Base-by-base conservation (phyloP, 495 filamentous ascomycete genomes). In the Podospora anserina region DNA sequence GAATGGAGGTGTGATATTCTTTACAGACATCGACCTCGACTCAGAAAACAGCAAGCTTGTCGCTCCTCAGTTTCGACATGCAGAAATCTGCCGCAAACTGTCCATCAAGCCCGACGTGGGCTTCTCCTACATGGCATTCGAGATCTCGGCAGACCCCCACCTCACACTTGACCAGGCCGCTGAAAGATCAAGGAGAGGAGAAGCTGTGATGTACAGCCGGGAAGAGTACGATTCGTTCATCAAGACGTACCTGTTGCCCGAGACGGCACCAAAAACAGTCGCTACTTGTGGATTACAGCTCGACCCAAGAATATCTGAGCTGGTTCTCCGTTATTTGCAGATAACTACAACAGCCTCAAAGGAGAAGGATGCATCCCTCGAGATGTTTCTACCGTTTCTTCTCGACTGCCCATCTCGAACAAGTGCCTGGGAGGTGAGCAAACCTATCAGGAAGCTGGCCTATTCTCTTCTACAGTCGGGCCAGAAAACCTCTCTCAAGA, bases 351-450 rank as follows among this genome's bases (percentile, higher is more conserved):
- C 32, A 1, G 19, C 9, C n/a, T n/a, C 13, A 56, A 4, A n/a
- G 23, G 30, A 63, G 20, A 13, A 62, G 27, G 76, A 75, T 0
- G 9, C 64, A 6, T 56, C 67, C 2, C 60, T 75, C 7, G 76
- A 81, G 54, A 81, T 91, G 49, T 91, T 88, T 67, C 81, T 92
- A 7, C 84, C 87, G 0, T 77, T 85, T 34, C 71, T 90, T 1
- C 74, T 85, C 16, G 89, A 92, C 66, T 88, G 84, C 68, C 85
- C 84, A 49, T 64, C 79, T 5, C 81, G 86, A 53, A 82, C 82
- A 53, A 91, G 87, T 69, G 87, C 88, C 3, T 94, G 91, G 91
- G 82, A 82, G 64, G 69, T 82, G 15, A 88, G 88, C 64, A 82
- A 81, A 16, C 26, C 61, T 0, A 75, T 86, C 34, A 81, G 91